These are phyloP conservation scores for Trichoderma simmonsii DNA, from an alignment of 2,329 filamentous ascomycete species.

Conservation along the genomic window DNA sequence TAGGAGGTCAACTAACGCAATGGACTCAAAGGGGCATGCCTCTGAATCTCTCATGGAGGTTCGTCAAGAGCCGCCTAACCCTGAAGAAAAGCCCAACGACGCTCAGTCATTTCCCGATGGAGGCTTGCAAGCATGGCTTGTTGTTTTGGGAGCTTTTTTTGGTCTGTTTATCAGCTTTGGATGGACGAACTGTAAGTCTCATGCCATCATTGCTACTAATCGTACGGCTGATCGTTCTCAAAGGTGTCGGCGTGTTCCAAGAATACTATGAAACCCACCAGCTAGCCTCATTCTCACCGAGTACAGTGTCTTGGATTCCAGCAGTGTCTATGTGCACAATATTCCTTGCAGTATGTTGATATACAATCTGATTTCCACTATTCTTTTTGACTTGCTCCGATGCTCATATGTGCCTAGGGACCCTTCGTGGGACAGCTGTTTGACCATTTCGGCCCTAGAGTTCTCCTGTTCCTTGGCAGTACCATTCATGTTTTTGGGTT, in stretches of 20 bases:
- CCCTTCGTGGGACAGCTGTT: neutral
- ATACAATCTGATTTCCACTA: too few relatives aligned
- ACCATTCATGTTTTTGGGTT: neutral
- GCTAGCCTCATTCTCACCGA: neutral
- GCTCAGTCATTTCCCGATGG: neutral
- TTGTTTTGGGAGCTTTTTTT: neutral
- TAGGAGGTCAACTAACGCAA: neutral
- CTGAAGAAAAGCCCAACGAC: neutral
- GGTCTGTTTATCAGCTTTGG: neutral
- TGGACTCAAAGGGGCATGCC: neutral
- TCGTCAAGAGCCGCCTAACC: neutral
- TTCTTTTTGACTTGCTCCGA: neutral
- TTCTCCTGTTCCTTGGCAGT: neutral
- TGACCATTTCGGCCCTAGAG: neutral
- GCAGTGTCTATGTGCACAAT: neutral
- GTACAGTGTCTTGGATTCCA: neutral
- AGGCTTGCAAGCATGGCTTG: neutral
- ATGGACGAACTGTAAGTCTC: neutral
- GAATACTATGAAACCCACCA: neutral
- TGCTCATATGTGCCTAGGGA: neutral
- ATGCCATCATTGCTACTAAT: neutral
- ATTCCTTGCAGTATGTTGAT: neutral
- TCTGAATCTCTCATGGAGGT: neutral
- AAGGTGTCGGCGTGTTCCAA: neutral
- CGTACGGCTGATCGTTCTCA: neutral